Evolutionary conservation across 1,284 basidiomycete genomes (phyloP).

Genomic region (Apiotrichum sp.): DNA sequence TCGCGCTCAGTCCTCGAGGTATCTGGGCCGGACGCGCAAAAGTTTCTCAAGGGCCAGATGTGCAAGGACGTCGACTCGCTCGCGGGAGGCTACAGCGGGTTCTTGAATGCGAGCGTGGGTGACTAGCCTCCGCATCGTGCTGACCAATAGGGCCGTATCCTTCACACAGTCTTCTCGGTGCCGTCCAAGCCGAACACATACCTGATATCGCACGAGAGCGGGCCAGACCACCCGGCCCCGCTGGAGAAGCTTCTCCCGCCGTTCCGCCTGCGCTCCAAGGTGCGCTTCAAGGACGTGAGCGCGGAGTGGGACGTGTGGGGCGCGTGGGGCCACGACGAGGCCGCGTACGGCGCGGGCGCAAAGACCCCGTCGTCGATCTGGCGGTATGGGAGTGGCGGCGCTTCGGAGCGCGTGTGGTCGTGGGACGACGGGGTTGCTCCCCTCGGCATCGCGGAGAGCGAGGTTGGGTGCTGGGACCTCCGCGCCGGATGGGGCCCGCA

Average conservation of each 20-base stretch:
- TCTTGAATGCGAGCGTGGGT: slow-evolving; percentile 79
- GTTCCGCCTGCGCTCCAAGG: slow-evolving; percentile 83
- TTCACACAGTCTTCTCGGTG: slow-evolving; percentile 84
- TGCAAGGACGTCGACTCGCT: slow-evolving; percentile 55
- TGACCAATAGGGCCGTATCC: slow-evolving; percentile 68
- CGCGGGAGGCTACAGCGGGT: slow-evolving; percentile 64
- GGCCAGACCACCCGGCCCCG: slow-evolving; percentile 71
- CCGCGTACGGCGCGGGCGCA: not conserved
- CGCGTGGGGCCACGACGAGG: slow-evolving; percentile 56
- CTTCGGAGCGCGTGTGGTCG: slow-evolving; percentile 37
- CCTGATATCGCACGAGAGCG: slow-evolving; percentile 51
- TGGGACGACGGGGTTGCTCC: slow-evolving; percentile 23
- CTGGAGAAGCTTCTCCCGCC: slow-evolving; percentile 47
- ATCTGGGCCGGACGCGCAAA: slow-evolving; percentile 71
- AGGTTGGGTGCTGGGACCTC: slow-evolving; percentile 55
- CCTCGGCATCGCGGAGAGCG: slow-evolving; percentile 22
- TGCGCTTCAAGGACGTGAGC: slow-evolving; percentile 70
- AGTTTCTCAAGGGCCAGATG: slow-evolving; percentile 84
- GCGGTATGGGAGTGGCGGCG: slow-evolving; percentile 41
- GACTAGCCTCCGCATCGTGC: too few relatives aligned
- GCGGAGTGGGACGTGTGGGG: slow-evolving; percentile 72
- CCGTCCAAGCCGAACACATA: slow-evolving; percentile 42
- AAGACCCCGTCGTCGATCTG: slow-evolving; percentile 15
- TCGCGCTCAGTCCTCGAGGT: slow-evolving; percentile 66
- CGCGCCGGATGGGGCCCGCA: slow-evolving; percentile 53